Conservation (phyloP, 495 filamentous ascomycete genomes). For the Physcia stellaris region DNA sequence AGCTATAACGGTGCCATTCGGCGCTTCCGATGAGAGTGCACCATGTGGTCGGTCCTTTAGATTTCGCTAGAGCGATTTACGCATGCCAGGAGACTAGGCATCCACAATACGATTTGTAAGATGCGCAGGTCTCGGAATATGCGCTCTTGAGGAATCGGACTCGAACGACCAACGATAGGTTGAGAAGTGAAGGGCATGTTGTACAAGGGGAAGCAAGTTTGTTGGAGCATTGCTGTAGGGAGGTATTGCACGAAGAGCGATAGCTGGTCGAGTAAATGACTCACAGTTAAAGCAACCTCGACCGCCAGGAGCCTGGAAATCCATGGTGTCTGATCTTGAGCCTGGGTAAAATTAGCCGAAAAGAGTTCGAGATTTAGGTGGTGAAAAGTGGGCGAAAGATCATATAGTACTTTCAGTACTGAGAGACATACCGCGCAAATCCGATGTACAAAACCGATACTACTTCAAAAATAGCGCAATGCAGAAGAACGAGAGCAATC, state of each 20-base stretch:
- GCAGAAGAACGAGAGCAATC: too few relatives aligned
- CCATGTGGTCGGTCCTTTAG: too few relatives aligned
- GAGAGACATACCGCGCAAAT: too few relatives aligned
- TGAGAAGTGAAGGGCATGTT: background rate
- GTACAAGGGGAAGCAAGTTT: background rate
- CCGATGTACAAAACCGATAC: too few relatives aligned
- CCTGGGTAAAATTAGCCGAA: background rate
- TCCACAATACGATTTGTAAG: background rate
- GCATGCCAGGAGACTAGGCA: background rate
- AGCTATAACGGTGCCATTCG: background rate
- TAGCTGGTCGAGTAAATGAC: conserved; percentile 23
- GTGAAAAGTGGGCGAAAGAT: background rate
- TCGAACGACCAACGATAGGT: background rate
- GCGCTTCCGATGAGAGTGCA: too few relatives aligned
- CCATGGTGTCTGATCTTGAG: too few relatives aligned
- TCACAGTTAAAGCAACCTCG: conserved; percentile 75
- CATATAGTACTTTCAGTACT: too few relatives aligned
- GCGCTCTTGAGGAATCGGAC: background rate
- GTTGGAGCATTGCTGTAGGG: background rate
- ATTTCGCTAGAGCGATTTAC: background rate
- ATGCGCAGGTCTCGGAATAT: background rate
- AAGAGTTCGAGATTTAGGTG: background rate
- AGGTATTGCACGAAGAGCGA: conserved; percentile 12
- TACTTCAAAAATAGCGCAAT: too few relatives aligned
- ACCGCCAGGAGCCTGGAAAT: conserved; percentile 33